Percentiles rank a stretch among this genome's conserved stretches.
Conservation (phyloP, 2,329 filamentous ascomycete species). For the Teratosphaeria zuluensis region DNA sequence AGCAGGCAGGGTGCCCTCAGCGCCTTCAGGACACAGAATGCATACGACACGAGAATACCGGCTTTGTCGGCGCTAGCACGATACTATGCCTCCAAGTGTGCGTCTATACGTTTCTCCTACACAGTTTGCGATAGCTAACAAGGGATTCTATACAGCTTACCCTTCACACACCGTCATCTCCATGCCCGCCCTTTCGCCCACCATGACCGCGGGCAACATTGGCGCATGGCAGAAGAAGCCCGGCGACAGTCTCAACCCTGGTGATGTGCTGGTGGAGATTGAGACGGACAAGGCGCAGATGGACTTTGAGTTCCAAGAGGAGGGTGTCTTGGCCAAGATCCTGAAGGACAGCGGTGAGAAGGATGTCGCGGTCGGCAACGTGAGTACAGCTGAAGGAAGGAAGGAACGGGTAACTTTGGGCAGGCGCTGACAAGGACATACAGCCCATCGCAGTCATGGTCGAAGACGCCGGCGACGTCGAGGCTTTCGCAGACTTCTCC, state of each 20-base stretch:
- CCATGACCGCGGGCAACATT: conserved; percentile 95
- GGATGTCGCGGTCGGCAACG: conserved; percentile 87
- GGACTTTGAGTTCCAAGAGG: conserved; percentile 99
- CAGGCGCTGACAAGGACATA: conserved; percentile 1
- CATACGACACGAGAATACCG: conserved; percentile 34
- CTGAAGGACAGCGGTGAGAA: conserved; percentile 88
- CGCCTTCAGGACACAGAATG: conserved; percentile 23
- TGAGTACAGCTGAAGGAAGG: conserved; percentile 45
- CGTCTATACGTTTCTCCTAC: conserved; percentile 16
- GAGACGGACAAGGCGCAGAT: conserved; percentile 99
- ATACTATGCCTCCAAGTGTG: conserved; percentile 63
- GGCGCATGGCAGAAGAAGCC: conserved; percentile 96
- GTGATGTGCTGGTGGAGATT: conserved; percentile 73
- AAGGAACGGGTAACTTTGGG: not conserved
- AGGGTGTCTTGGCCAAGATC: conserved; percentile 89
- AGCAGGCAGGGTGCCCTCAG: conserved; percentile 25
- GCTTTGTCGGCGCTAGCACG: conserved; percentile 51
- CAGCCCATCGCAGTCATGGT: conserved; percentile 94
- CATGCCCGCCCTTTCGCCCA: conserved; percentile 97
- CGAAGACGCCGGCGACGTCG: conserved; percentile 79
- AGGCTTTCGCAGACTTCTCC: conserved; percentile 81
- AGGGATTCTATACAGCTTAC: conserved; percentile 57
- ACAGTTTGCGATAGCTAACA: not conserved
- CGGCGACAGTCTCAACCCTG: conserved; percentile 76
- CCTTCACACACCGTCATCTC: conserved; percentile 89